Conservation (phyloP, 2,329 filamentous ascomycete genomes). For the Exophiala aquamarina region DNA sequence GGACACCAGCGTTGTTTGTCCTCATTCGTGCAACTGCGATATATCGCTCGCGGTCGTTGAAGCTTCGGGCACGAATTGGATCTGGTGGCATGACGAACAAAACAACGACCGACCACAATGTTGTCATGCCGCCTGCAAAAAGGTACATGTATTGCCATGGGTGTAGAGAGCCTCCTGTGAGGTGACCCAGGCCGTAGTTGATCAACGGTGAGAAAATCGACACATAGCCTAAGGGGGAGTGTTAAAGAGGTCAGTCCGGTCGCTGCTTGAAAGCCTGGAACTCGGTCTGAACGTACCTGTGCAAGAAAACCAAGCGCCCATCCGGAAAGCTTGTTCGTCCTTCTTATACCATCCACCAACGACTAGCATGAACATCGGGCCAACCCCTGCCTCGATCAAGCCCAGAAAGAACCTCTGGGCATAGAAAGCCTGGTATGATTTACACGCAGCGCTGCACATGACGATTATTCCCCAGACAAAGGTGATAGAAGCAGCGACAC, state of each 20-base stretch:
- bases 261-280: too few species aligned
- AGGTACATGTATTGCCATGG: slow-evolving; percentile 72
- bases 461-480: slow-evolving; percentile 67
- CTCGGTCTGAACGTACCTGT: slow-evolving; percentile 7
- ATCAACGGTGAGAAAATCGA: slow-evolving; percentile 51
- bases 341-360: slow-evolving; percentile 65
- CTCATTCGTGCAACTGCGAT: slow-evolving; percentile 65
- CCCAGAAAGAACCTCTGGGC: slow-evolving; percentile 64
- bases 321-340: slow-evolving; percentile 61
- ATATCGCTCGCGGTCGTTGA: slow-evolving; percentile 61
- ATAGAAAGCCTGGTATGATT: slow-evolving; percentile 61
- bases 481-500: slow-evolving; percentile 62
- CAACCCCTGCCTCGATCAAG: slow-evolving; percentile 63
- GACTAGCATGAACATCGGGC: slow-evolving; percentile 66
- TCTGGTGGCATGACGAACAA: slow-evolving; percentile 66
- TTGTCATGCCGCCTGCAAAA: slow-evolving; percentile 62
- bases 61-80: slow-evolving; percentile 67
- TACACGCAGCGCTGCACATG: slow-evolving; percentile 67
- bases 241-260: slow-evolving; percentile 59
- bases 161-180: slow-evolving; percentile 54
- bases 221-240: slow-evolving; percentile 36
- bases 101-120: slow-evolving; percentile 56
- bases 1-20: slow-evolving; percentile 62
- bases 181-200: slow-evolving; percentile 68
- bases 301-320: slow-evolving; percentile 65